Evolutionary conservation across 1,139 yeast genomes (phyloP).

Genomic region (Saccharomycopsis hybrid): DNA sequence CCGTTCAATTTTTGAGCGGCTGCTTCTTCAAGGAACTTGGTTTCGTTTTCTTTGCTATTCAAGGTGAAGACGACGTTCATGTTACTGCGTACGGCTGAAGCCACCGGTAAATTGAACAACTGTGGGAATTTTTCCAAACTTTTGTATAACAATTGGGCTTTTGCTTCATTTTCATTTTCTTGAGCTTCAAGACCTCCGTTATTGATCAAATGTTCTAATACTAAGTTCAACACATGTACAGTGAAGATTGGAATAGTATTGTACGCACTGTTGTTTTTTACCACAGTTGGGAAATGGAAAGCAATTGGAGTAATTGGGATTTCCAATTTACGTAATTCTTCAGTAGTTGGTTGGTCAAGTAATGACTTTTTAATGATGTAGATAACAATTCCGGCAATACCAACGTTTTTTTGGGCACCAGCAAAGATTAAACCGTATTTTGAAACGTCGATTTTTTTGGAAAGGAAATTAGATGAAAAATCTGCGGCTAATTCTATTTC

Average conservation of each 20-base stretch:
- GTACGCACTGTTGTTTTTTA: conserved; percentile 84
- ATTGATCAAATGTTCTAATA: conserved; percentile 51
- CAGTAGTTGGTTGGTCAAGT: conserved; percentile 61
- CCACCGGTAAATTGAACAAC: conserved; percentile 67
- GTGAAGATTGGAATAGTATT: conserved; percentile 94
- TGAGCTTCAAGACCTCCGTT: conserved; percentile 57
- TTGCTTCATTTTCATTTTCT: conserved; percentile 49
- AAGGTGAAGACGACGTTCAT: conserved; percentile 93
- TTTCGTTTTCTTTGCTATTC: conserved; percentile 52
- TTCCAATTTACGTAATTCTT: conserved; percentile 48
- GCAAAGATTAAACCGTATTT: conserved; percentile 84
- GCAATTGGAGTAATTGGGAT: conserved; percentile 84
- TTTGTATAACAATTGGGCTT: conserved; percentile 56
- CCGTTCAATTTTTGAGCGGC: conserved; percentile 57
- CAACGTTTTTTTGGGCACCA: conserved; percentile 98
- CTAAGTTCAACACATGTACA: conserved; percentile 76
- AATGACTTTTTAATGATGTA: conserved; percentile 81
- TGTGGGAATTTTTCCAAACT: conserved; percentile 61
- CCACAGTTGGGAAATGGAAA: conserved; percentile 79
- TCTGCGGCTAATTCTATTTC: conserved; percentile 79
- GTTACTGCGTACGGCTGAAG: conserved; percentile 60
- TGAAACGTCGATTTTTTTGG: conserved; percentile 72
- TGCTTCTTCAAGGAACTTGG: conserved; percentile 58
- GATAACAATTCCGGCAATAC: conserved; percentile 89
- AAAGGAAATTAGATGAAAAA: conserved; percentile 87